Base-by-base conservation (phyloP, 2,329 filamentous ascomycete species). In the Xylaria sp. region DNA sequence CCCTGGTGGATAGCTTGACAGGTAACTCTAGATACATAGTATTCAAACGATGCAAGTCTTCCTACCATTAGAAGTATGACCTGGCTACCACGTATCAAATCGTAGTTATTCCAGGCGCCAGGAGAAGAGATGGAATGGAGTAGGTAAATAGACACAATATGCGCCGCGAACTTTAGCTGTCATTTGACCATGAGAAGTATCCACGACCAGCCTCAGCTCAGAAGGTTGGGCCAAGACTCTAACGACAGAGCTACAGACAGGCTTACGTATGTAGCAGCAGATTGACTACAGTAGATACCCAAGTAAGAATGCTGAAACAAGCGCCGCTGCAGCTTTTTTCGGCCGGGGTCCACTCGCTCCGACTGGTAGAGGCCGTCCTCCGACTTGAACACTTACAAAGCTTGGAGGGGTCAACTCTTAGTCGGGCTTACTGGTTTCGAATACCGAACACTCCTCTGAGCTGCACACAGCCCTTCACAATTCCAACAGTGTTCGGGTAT, bases 401-500 rank as follows among this genome's bases (percentile, higher is more conserved):
- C 13, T 50, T 57, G 61, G 61, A 64, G 61, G 61, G 61, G 61
- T 50, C 9, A 57, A 56, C 20, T 44, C 6, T 23, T 7, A 58
- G 44, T 51, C 65, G 59, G 60, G 37, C 59, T 67, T 63, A 58
- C 59, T 54, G 13, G 10, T 63, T 65, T 57, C 15, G 54, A 67
- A 58, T 50, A 46, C 63, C 59, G 63, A 66, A 48, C 46, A 25
- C 7, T 28, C 37, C 50, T 57, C 23, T 28, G 28, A 28, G 28
- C 28, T 28, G n/a, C 39, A 18, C 18, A 31, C 15, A 34, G n/a
- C 28, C 37, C 23, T 58, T 58, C 34, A n/a, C 28, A 9, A 12
- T 59, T 39, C 48, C 39, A 61, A 4, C n/a, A 46, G 34, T 20
- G 23, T 55, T 23, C 56, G 65, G 63, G 69, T 52, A 76, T 75